Evolutionary conservation across 345 rosid genomes (phyloP).

Genomic region (Eucalyptus marginata): DNA sequence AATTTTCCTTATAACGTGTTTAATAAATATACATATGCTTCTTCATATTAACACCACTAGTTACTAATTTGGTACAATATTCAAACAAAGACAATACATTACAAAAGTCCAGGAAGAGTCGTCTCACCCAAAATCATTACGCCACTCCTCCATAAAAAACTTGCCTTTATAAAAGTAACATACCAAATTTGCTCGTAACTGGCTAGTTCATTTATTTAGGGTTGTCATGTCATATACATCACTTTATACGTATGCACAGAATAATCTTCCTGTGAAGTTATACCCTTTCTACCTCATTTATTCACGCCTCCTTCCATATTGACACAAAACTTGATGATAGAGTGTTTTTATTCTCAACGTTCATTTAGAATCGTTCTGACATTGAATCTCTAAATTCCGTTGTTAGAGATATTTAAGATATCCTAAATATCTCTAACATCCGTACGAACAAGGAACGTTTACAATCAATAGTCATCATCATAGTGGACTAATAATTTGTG

Average conservation of each 20-base stretch:
- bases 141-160: no score
- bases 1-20: background rate
- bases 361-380: no score
- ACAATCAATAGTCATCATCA: no score
- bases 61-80: background rate
- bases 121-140: no score
- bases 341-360: background rate
- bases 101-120: background rate
- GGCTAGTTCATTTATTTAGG: no score
- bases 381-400: no score
- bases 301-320: background rate
- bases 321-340: background rate
- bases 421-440: no score
- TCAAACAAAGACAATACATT: background rate
- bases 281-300: background rate
- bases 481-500: background rate
- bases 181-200: no score
- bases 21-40: background rate
- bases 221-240: background rate
- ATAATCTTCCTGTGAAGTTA: background rate
- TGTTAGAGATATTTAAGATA: no score
- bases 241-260: no score
- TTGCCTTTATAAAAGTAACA: no score
- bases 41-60: background rate
- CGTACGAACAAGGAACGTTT: rapidly evolving